A percentile compares a stretch with the other conserved stretches of the same genome.
Evolutionary conservation across 192 early-diverging fungal species (phyloP).

Genomic region (Haplosporangium gracile): DNA sequence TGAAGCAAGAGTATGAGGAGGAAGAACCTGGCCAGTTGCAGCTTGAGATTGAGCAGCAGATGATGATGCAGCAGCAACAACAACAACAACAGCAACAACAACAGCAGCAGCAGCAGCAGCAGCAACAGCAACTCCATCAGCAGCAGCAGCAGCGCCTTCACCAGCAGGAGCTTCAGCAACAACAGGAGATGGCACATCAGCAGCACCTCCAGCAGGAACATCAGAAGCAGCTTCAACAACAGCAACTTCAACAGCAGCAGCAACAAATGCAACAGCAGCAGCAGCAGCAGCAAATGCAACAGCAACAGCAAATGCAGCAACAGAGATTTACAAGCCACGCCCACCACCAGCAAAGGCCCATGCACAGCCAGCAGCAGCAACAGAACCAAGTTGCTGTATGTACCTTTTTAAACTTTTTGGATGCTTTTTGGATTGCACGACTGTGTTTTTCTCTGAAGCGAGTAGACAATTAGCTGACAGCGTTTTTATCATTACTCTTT

Average conservation of each 20-base stretch:
- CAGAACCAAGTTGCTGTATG: slow-evolving; percentile 42
- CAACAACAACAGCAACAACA: slow-evolving; percentile 44
- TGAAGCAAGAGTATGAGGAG: slow-evolving; percentile 51
- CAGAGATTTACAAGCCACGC: slow-evolving; percentile 4
- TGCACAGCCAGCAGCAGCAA: slow-evolving; percentile 22
- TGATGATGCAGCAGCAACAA: slow-evolving; percentile 34
- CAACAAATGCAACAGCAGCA: slow-evolving; percentile 47
- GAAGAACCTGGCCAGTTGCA: slow-evolving; percentile 48
- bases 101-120: slow-evolving; percentile 21
- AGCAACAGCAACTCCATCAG: slow-evolving; percentile 32
- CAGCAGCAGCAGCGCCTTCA: slow-evolving; percentile 52
- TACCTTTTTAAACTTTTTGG: background rate
- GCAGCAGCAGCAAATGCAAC: slow-evolving; percentile 14
- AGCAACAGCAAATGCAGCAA: slow-evolving; percentile 26
- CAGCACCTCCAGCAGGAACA: slow-evolving; percentile 51
- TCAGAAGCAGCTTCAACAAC: slow-evolving; percentile 61
- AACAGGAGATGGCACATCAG: slow-evolving; percentile 67
- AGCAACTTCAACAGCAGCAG: slow-evolving; percentile 56
- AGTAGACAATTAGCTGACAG: background rate
- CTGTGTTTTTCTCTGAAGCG: background rate
- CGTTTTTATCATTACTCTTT: background rate
- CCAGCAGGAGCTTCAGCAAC: slow-evolving; percentile 30
- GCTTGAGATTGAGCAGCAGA: slow-evolving; percentile 64
- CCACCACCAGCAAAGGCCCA: slow-evolving; percentile 46
- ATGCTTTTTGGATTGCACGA: background rate